phyloP scores from a whole-genome alignment of 2,329 filamentous ascomycete species.

The Colletotrichum acutatum region DNA sequence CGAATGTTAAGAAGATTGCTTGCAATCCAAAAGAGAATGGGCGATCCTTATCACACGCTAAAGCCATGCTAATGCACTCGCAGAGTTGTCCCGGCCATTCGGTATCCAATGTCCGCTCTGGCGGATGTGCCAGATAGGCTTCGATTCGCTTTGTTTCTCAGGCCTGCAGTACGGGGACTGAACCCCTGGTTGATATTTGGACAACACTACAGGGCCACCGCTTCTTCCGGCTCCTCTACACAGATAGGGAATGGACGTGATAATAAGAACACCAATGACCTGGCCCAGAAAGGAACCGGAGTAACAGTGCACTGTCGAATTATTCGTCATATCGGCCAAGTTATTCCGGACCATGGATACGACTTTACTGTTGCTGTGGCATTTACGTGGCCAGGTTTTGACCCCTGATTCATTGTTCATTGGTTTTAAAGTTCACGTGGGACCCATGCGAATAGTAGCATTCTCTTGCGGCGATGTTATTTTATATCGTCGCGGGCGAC shows the following conservation, averaged over 20 bases:
- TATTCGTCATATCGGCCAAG: no score
- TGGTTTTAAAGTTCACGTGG: neutral
- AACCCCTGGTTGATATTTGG: no score
- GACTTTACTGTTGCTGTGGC: neutral
- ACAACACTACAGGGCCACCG: no score
- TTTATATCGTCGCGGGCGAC: neutral
- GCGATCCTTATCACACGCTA: neutral
- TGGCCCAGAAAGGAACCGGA: no score
- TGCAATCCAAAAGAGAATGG: neutral
- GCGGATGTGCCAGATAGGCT: neutral
- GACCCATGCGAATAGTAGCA: neutral
- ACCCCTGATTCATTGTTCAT: neutral
- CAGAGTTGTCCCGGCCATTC: neutral
- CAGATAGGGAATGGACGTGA: no score
- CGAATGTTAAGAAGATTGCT: neutral
- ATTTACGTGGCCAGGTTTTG: neutral
- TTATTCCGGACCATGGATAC: neutral
- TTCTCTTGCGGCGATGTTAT: neutral
- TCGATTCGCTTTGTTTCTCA: neutral
- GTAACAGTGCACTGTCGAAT: no score
- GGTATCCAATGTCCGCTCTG: neutral
- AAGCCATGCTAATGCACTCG: neutral
- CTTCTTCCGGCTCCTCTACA: no score
- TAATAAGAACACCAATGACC: no score
- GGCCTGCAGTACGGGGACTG: no score